Conservation (phyloP, 2,329 filamentous ascomycete species). For the Talaromyces amestolkiae region DNA sequence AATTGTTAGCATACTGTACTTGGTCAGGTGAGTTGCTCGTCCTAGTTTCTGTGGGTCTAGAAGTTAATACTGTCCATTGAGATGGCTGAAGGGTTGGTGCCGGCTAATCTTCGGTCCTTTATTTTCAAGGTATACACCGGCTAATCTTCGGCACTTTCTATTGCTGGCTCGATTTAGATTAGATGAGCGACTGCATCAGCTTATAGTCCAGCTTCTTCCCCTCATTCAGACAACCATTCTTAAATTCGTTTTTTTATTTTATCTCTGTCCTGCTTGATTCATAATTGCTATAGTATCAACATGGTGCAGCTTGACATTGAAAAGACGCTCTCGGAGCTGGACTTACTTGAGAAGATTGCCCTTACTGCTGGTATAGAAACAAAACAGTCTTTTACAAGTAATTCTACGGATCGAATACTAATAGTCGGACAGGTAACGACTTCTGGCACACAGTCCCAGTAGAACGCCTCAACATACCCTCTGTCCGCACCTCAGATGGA, state of each 20-base stretch:
- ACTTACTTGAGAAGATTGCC: slow-evolving; percentile 58
- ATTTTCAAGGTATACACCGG: background rate
- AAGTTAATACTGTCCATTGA: background rate
- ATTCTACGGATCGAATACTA: too few relatives aligned
- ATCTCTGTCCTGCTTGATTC: background rate
- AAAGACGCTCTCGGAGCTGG: slow-evolving; percentile 54
- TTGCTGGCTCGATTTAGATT: background rate
- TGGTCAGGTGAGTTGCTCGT: background rate
- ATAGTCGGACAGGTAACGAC: slow-evolving; percentile 42
- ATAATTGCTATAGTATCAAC: background rate
- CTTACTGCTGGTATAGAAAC: slow-evolving; percentile 34
- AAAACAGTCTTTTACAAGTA: background rate
- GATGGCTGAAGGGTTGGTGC: background rate
- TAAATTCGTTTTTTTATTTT: background rate
- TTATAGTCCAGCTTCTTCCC: background rate
- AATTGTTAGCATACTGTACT: background rate
- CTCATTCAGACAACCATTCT: background rate
- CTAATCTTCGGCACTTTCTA: slow-evolving; percentile 10
- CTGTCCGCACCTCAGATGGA: slow-evolving; percentile 66
- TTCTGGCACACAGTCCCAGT: slow-evolving; percentile 69
- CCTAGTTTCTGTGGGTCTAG: background rate
- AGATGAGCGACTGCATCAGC: background rate
- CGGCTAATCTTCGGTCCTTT: slow-evolving; percentile 8
- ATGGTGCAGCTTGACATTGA: slow-evolving; percentile 40
- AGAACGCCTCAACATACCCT: slow-evolving; percentile 61